Evolutionary conservation across 352 stramenopile species (phyloP), one percentile per base, ranked within the genome.

Genomic region (Blastocystis sp.): DNA sequence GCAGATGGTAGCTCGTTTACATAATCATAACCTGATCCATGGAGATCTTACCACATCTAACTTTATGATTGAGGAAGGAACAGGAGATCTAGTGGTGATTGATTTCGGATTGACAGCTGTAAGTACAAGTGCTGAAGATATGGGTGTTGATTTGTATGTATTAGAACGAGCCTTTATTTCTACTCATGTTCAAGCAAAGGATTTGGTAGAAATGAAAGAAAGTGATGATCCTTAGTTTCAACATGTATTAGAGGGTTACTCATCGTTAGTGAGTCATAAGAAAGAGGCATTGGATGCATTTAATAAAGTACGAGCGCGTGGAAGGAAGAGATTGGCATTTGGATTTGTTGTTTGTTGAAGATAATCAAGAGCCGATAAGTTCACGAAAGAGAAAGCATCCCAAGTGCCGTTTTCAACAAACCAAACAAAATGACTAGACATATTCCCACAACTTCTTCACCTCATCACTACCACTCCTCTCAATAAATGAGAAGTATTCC

Each of bases 141-240:
- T 96, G 81, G 95, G 94, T 22, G 95, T 97, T 15, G 95, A 97
- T 54, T 91, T 97, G 11, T 97, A 97, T 90, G 95, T 97, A 42
- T 94, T 97, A 92, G 95, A 97, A 90, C 93, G 95, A 56, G 95
- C 95, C 1, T 96, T 97, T 90, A 92, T 93, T 88, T 96, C 93
- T 68, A 96, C 94, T 7, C 95, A 97, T 87, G 91, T 95, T 48
- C 93, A 95, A 51, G 60, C 78, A 33, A 58, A 78, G 48, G 66
- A 79, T 24, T 69, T 89, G 68, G 78, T 89, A 77, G 42, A 6
- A 22, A 59, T 30, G 33, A 13, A 6, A 0, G 13, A 17, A 2
- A 37, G 4, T 13, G n/a, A 5, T 89, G 92, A 96, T 54, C 80
- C 93, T 3, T 90, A 96, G 90, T 93, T 96, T 22, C 92, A 92